Evolutionary conservation across 129 eudicot genomes (phyloP), one percentile per base, ranked within the genome.

Genomic region (Erigeron canadensis): DNA sequence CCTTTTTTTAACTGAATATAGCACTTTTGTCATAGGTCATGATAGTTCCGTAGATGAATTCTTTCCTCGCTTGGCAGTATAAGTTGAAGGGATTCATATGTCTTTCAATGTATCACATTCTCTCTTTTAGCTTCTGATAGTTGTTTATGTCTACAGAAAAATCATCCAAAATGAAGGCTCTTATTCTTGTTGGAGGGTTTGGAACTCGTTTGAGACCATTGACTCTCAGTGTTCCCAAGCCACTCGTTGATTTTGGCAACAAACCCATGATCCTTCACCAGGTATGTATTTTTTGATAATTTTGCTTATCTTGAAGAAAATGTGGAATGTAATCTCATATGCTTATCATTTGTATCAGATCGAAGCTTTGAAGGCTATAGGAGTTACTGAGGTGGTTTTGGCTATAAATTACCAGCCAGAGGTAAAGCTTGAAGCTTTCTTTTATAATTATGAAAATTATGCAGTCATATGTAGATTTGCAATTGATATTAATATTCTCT

Each of bases 211-310:
- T 94, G 92, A 89, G 98, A 78, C 98, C 98, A 10, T 78, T 94
- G 80, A 94, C 97, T 22, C 86, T 89, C 44, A 94, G 95, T 45
- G 70, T 89, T 56, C 98, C 98, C 13, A 94, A 94, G 81, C 98
- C 98, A 19, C 97, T 94, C 11, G 98, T 94, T 69, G 98, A 94
- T 55, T 94, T 94, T 65, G 98, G 87, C 67, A 94, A 94, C 87
- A 94, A 94, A 64, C 98, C 98, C 50, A 94, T 94, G 98, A 94
- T 94, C 79, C 82, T 94, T 75, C 96, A 93, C 71, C 98, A 93
- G 98, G 98, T 93, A 77, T 67, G 34, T 65, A 46, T 18, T 8
- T 67, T 66, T 41, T 59, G 8, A 34, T 11, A 66, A 45, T 66
- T 18, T 39, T 45, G 63, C 72, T 23, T 63, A 55, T 55, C 21